Percentiles rank a stretch among this genome's conserved stretches.
Evolutionary conservation across 2,329 filamentous ascomycete genomes (phyloP).

Genomic region (Aspergillus puulaauensis): DNA sequence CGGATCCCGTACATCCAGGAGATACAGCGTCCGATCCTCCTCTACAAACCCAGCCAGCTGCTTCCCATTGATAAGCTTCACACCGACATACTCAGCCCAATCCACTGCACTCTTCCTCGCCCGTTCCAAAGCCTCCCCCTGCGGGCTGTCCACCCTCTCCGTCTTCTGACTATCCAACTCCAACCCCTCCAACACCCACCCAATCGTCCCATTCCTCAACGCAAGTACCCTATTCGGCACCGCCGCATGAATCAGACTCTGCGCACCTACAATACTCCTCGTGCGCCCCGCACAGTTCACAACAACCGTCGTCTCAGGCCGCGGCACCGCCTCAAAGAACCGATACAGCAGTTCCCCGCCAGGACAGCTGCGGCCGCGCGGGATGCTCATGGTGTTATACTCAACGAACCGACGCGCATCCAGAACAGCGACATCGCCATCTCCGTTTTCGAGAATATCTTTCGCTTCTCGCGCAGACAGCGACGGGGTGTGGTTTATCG

Average conservation of each 20-base stretch:
- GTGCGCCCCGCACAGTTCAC: neutral
- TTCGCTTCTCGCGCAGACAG: neutral
- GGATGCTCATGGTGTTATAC: constrained; percentile 3
- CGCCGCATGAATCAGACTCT: neutral
- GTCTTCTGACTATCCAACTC: neutral
- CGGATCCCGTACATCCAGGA: neutral
- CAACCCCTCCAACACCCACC: neutral
- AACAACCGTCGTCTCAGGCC: neutral
- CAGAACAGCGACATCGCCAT: neutral
- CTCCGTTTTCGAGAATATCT: neutral
- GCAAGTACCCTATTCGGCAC: neutral
- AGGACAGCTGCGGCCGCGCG: neutral
- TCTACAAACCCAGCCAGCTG: neutral
- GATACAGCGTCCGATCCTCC: neutral
- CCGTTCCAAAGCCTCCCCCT: neutral
- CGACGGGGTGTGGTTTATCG: constrained; percentile 1
- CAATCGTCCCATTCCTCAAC: neutral
- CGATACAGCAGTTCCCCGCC: constrained; percentile 1
- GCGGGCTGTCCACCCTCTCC: neutral
- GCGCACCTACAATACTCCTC: neutral
- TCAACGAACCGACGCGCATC: constrained; percentile 1
- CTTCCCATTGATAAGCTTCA: neutral
- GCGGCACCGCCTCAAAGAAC: neutral
- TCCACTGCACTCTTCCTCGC: neutral
- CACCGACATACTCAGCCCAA: neutral